Base-by-base conservation (phyloP, 441 rosid species). In the Pelargonium australe region DNA sequence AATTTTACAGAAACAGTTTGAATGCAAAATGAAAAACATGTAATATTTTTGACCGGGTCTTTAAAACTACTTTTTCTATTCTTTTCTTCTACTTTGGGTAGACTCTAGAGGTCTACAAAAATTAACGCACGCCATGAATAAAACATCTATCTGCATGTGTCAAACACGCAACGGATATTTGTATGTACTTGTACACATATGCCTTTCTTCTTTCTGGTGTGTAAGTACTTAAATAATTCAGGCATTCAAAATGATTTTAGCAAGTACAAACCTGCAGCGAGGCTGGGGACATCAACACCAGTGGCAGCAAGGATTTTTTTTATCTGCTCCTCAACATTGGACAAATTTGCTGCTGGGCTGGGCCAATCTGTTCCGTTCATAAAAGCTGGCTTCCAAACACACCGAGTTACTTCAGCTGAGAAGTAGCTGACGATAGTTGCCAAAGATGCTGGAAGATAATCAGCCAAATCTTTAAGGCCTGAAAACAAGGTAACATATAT, bases 361-460 rank as follows among this genome's bases (percentile, higher is more conserved):
- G 94, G 94, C 94, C 94, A 88, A 80, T 88, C 91, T 73, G 84
- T 78, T 64, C 94, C 94, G 14, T 88, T 88, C 94, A 88, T 88
- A 72, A 82, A 83, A 60, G 60, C 94, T 2, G 91, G 91, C 76
- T 88, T 88, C 94, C 94, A 88, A 62, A 88, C 86, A 69, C 88
- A 78, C 68, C 94, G 81, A 75, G 89, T 88, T 66, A 88, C 89
- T 78, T 88, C 94, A 57, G 94, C 84, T 3, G 94, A 88, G 85
- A 88, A 88, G 83, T 86, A 88, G 80, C 94, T 88, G 49, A 84
- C 89, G 25, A 86, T 88, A 7, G 94, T 77, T 67, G 91, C 83
- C 78, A 88, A 75, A 71, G 83, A 84, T 63, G 89, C 94, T 16
- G 94, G 94, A 43, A 88, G 87, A 79, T 82, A 86, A 82, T 88